phyloP scores from a whole-genome alignment of 2,329 filamentous ascomycete genomes.

The Clonostachys rhizophaga region DNA sequence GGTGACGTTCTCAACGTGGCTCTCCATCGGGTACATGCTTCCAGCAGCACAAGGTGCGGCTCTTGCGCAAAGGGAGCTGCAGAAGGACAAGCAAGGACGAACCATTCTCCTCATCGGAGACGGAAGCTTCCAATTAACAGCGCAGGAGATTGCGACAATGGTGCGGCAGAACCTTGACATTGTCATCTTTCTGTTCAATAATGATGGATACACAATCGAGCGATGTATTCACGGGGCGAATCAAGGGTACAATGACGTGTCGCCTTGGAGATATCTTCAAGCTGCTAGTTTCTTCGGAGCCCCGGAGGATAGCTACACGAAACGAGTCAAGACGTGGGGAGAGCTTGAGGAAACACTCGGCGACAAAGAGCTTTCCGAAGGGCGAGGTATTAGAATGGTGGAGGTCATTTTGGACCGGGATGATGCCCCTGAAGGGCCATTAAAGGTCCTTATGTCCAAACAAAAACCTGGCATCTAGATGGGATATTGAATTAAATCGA shows the following conservation, averaged over 20 bases:
- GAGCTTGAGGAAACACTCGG: slow-evolving; percentile 63
- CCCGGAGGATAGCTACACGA: slow-evolving; percentile 50
- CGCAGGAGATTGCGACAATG: slow-evolving; percentile 81
- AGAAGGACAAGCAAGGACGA: slow-evolving; percentile 52
- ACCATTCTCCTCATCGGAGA: slow-evolving; percentile 88
- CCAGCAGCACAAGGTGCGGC: slow-evolving; percentile 61
- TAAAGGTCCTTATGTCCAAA: too few species aligned
- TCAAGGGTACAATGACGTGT: slow-evolving; percentile 76
- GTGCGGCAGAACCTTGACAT: slow-evolving; percentile 68
- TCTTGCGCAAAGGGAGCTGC: slow-evolving; percentile 58
- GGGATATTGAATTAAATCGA: too few species aligned
- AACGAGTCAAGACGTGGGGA: slow-evolving; percentile 63
- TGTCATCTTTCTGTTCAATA: slow-evolving; percentile 83
- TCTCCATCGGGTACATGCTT: slow-evolving; percentile 59
- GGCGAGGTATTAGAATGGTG: too few species aligned
- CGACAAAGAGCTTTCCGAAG: slow-evolving; percentile 49
- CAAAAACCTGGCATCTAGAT: too few species aligned
- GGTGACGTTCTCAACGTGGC: slow-evolving; percentile 73
- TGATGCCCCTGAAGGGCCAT: too few species aligned
- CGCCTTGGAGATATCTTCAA: slow-evolving; percentile 68
- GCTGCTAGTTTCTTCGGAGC: slow-evolving; percentile 66
- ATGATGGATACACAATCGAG: slow-evolving; percentile 87
- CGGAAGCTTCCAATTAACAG: slow-evolving; percentile 80
- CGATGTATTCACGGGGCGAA: slow-evolving; percentile 82
- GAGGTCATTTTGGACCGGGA: too few species aligned